Base-by-base conservation (phyloP, 2,329 filamentous ascomycete species). In the Cladosporium sp. region DNA sequence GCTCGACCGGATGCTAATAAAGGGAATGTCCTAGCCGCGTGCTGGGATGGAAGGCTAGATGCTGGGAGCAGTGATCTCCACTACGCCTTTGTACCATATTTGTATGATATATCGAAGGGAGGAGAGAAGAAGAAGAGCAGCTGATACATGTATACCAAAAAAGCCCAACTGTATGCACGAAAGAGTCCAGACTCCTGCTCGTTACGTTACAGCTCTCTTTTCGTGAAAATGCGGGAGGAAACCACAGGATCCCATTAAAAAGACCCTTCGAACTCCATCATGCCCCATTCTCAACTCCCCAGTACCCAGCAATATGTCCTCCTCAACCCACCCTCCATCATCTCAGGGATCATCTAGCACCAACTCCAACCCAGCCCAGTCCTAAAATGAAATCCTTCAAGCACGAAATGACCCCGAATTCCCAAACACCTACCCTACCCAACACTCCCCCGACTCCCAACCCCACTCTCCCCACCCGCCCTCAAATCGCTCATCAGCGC, bases 401-500 rank as follows among this genome's bases (percentile, higher is more conserved):
- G 13, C 38, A 1, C 46, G 13, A 11, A 5, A 35, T 7, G 9
- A 14, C 38, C 38, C 38, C 22, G 16, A 48, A 33, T 35, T 10
- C 34, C 49, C 43, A 41, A 66, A 45, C 14, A 77, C 14, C 35
- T 38, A 11, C 35, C 35, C 5, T 37, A 38, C 35, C 35, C 35
- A 38, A 14, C 85, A 59, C 85, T 86, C 74, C 89, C 86, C 56
- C 83, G 62, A 53, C 69, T 68, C 45, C 64, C 67, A 49, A 67
- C 63, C 38, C 59, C 62, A 33, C 59, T 61, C 1, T 63, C 63
- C 13, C 61, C 61, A 37, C 60, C 59, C 58, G 83, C 78, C 60
- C 83, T 78, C 76, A 87, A 84, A 58, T 85, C 83, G 64, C 83
- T 89, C 16, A 87, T 80, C 49, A 90, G 71, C 7, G 85, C 87